Evolutionary conservation across 176 grass and related monocot genomes (phyloP), one percentile per base, ranked within the genome.

Genomic region (Aegilops longissima): DNA sequence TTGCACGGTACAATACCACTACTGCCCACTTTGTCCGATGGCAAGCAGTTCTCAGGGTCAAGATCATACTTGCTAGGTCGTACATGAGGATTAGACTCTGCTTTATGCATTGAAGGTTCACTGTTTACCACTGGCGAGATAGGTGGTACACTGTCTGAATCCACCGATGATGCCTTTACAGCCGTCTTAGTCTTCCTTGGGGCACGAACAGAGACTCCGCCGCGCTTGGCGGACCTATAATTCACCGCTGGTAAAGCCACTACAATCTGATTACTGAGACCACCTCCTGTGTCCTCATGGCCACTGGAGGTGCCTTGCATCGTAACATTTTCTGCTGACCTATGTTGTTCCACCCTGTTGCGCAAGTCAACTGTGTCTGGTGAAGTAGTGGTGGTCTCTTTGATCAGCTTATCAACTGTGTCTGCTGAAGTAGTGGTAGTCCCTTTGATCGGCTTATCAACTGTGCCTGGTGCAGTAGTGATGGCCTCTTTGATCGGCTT

Each of bases 241-340:
- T 56, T 91, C 36, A 76, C 81, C 10, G 65, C 76, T 13, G 85
- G 89, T 84, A 91, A 80, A 75, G 80, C 85, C 59, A 84, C 13
- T 14, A 84, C 89, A 84, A 84, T 36, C 61, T 62, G 33, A 25
- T 59, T 44, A 0, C 21, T 2, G 10, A 18, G 44, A 16, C 23
- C 76, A 35, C 49, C 62, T 62, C 4, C 51, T 44, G 78, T 59
- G 8, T 61, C 34, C 27, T 62, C 34, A 34, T 71, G 78, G 20
- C 23, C 65, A 51, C 16, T 80, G 23, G 66, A 65, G 29, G 30
- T 70, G 29, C 59, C 69, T 12, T 68, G 33, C 25, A 12, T 27
- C 0, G 49, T 38, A 49, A 61, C 21, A 87, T 17, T 74, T 8
- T 83, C 58, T 47, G 0, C 20, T 12, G 33, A 27, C 34, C 66